Evolutionary conservation across 257 asterid genomes (phyloP), one percentile per base, ranked within the genome.

Genomic region (Solanum chilense): DNA sequence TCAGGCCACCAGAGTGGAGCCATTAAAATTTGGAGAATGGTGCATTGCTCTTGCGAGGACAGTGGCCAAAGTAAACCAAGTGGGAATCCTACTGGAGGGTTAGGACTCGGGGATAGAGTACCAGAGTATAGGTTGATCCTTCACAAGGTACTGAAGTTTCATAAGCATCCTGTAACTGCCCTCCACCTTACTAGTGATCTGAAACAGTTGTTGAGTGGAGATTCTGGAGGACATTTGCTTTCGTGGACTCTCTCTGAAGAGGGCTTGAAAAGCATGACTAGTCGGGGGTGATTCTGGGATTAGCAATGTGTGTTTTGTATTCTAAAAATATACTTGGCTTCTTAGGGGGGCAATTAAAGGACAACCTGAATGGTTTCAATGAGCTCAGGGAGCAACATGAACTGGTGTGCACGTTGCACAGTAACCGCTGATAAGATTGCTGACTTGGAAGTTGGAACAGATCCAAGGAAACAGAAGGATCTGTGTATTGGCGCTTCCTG

Each of bases 1-100:
- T 97, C 99, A 0, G 99, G 99, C 60, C 99, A 97, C 92, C 98
- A 96, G 88, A 97, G 99, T 80, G 99, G 99, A n/a, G 98, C 99
- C 12, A 93, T 96, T 77, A 97, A 97, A 92, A 93, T 97, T 78
- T 97, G 99, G 99, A 95, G 92, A 89, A 92, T 95, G 98, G 95
- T 97, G 56, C 99, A 97, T 90, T 92, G 91, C 86, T 91, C 99
- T 20, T 88, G 90, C 20, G 93, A 93, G 86, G 98, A 92, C 83
- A 88, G 92, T 35, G 78, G 90, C 56, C 91, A 89, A 78, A 77
- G 89, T 33, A 94, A 94, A 90, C 90, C 89, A 85, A 75, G 86
- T 9, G 91, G 93, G 52, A 95, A 92, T 80, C 94, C 90, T 7
- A 90, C 92, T 3, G 95, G 93, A 27, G 98, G 98, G 69, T 87